Percentiles rank a stretch among this genome's conserved stretches.
Conservation (phyloP, 345 rosid genomes). For the Eucalyptus decipiens region DNA sequence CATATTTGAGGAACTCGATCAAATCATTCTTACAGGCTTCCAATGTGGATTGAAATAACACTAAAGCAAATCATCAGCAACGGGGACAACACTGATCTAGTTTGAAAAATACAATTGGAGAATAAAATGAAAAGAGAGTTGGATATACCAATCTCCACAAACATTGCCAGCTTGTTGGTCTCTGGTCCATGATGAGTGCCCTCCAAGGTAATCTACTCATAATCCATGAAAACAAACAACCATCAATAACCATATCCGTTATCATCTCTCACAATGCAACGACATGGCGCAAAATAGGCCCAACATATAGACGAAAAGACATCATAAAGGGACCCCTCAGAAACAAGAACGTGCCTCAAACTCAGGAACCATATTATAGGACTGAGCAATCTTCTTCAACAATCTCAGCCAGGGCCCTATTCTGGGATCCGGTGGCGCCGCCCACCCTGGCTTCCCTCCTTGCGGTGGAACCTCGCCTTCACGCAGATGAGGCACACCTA, state of each 20-base stretch:
- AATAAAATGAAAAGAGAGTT: neutral
- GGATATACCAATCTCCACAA: conserved; percentile 69
- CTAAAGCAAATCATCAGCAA: neutral
- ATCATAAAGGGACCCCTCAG: neutral
- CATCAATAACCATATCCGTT: neutral
- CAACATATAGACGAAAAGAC: neutral
- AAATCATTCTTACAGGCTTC: neutral
- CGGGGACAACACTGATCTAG: neutral
- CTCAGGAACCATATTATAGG: conserved; percentile 77
- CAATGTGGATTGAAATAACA: neutral
- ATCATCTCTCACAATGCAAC: neutral
- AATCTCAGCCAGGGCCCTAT: conserved; percentile 88
- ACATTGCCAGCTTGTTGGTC: conserved; percentile 79
- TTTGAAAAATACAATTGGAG: neutral
- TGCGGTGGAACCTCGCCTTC: conserved; percentile 77
- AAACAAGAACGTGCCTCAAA: conserved; percentile 56
- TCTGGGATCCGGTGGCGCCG: conserved; percentile 73
- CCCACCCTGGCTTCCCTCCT: conserved; percentile 95
- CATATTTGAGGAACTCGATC: neutral
- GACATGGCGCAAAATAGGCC: neutral
- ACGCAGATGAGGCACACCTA: conserved; percentile 79
- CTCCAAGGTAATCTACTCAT: conserved; percentile 69
- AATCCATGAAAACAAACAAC: neutral
- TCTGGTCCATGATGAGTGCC: conserved; percentile 92
- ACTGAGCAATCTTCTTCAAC: conserved; percentile 51